Conservation (phyloP, 495 filamentous ascomycete genomes). For the Trichoderma asperelloides region DNA sequence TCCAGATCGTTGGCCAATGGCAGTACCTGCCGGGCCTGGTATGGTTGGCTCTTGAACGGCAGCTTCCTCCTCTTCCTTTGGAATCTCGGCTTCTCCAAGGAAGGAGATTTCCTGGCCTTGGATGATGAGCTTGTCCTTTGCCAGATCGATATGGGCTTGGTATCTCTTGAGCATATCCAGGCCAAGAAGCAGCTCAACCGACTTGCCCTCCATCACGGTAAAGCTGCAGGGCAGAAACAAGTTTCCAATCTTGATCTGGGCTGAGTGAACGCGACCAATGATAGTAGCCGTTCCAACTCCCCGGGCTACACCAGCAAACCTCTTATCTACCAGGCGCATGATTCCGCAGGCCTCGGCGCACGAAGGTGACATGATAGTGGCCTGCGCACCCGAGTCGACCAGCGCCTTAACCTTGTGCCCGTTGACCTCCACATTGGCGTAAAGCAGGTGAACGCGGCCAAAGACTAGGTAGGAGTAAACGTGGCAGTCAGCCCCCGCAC, state of each 20-base stretch:
- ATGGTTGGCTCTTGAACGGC: conserved; percentile 75
- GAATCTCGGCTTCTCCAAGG: conserved; percentile 86
- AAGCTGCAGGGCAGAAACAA: conserved; percentile 88
- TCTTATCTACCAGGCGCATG: conserved; percentile 90
- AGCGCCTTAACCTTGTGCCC: conserved; percentile 86
- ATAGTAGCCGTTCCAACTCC: conserved; percentile 93
- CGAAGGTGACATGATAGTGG: conserved; percentile 95
- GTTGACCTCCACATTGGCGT: conserved; percentile 94
- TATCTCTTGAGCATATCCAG: conserved; percentile 94
- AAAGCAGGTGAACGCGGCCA: conserved; percentile 87
- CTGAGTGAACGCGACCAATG: conserved; percentile 87
- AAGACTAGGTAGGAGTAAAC: conserved; percentile 54
- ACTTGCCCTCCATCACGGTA: conserved; percentile 99
- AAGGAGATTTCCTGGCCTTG: conserved; percentile 83
- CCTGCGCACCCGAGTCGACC: conserved; percentile 95
- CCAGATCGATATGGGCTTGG: conserved; percentile 85
- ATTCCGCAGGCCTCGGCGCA: conserved; percentile 90
- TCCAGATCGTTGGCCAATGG: conserved; percentile 76
- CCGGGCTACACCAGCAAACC: conserved; percentile 82
- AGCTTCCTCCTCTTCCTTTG: conserved; percentile 62
- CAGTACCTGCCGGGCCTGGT: conserved; percentile 73
- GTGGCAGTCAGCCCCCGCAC: background rate
- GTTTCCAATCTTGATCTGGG: conserved; percentile 84
- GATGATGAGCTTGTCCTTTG: conserved; percentile 70
- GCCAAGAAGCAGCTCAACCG: conserved; percentile 88